Percentiles rank a stretch among this genome's conserved stretches.
These are phyloP conservation scores for Naumovozyma baii DNA, from an alignment of 805 yeast genomes.

Conservation along the genomic window DNA sequence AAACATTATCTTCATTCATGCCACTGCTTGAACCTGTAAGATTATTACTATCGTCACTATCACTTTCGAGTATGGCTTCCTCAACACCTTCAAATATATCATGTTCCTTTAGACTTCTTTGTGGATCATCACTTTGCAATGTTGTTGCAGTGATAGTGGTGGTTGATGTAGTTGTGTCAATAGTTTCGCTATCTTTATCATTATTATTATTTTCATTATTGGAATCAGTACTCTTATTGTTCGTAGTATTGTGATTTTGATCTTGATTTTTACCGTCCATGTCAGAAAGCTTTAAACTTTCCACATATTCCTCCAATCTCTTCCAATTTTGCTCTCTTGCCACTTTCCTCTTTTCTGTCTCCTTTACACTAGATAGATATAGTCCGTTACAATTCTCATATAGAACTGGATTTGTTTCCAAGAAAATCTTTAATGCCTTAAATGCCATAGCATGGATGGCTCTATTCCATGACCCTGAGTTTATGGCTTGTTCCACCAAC, in stretches of 20 bases:
- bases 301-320: constrained; percentile 52
- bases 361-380: constrained; percentile 71
- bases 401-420: constrained; percentile 84
- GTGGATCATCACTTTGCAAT: too few relatives aligned
- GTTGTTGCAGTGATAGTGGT: too few relatives aligned
- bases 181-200: too few relatives aligned
- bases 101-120: not conserved
- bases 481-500: constrained; percentile 33
- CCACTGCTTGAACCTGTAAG: not conserved
- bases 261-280: not conserved
- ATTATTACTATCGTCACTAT: not conserved
- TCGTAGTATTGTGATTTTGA: not conserved
- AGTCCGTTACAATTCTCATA: constrained; percentile 89
- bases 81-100: not conserved
- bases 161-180: too few relatives aligned
- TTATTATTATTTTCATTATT: too few relatives aligned
- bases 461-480: constrained; percentile 77
- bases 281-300: constrained; percentile 20
- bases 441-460: constrained; percentile 86
- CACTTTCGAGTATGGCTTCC: not conserved
- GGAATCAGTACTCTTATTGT: not conserved
- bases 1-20: not conserved
- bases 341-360: constrained; percentile 53
- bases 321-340: constrained; percentile 64
- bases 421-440: constrained; percentile 80